Base-by-base conservation (phyloP, 2,329 filamentous ascomycete species). In the Cladophialophora exuberans region DNA sequence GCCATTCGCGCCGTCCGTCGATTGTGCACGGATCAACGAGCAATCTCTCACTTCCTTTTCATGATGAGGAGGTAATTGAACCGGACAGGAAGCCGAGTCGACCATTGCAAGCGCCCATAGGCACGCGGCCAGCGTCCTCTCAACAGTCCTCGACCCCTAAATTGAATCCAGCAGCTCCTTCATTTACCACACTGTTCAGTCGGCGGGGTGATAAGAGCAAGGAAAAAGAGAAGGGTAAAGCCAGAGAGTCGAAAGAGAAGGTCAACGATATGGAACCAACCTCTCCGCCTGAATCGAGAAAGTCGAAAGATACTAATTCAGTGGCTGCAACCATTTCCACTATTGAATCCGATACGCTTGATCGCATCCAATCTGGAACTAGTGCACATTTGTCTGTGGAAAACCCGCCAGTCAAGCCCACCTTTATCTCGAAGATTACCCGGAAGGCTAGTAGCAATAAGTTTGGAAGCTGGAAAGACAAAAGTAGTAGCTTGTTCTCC, bases 151-250 rank as follows among this genome's bases (percentile, higher is more conserved):
- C 77, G 35, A 76, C 85, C 72, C 65, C 84, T 42, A 80, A 81
- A 64, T 79, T 97, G 23, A 97, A 99, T 65, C 94, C 94, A 6
- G 83, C 89, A 5, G 94, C 93, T 0, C 92, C 92, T 6, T 89
- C 88, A 1, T 97, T 97, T 69, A 93, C 88, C 72, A 86, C 81
- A 7, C 81, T 85, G 31, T 83, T 94, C 55, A 83, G 85, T 64
- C 73, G 72, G 62, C 75, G 73, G 48, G 70, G 74, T 56, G 74
- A 73, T 52, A 79, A 75, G 63, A 73, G 75, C 49, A 73, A 69
- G 44, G 70, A 71, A 28, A 71, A 69, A 53, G 46, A 49, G 22
- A 49, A 49, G 20, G 63, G 58, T 11, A 71, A 69, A 35, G 64
- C 66, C 11, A 67, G 67, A 30, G 73, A 75, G 39, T 54, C 23